Percentiles rank a stretch among this genome's conserved stretches.
Evolutionary conservation across 2,329 filamentous ascomycete genomes (phyloP).

Genomic region (Lasiodiplodia gonubiensis): DNA sequence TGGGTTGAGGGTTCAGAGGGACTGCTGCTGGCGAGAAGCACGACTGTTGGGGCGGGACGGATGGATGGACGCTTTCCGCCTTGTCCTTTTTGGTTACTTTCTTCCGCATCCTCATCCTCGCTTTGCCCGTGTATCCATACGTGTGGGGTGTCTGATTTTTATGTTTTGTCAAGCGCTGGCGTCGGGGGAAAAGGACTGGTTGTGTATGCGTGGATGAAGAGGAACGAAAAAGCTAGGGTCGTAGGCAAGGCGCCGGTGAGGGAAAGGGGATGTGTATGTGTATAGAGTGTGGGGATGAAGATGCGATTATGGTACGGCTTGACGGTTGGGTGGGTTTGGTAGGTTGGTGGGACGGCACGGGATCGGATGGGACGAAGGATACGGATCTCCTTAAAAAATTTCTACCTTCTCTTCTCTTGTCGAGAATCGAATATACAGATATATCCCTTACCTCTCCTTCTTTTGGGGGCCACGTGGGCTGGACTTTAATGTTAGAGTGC

Average conservation of each 20-base stretch:
- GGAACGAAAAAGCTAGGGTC: background rate
- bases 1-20: background rate
- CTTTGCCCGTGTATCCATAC: slow-evolving; percentile 20
- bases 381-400: slow-evolving; percentile 7
- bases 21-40: background rate
- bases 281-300: background rate
- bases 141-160: slow-evolving; percentile 4
- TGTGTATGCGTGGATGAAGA: background rate
- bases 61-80: background rate
- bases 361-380: background rate
- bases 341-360: background rate
- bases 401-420: background rate
- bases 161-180: slow-evolving; percentile 13
- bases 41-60: background rate
- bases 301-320: slow-evolving; percentile 4
- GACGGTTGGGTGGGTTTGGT: background rate
- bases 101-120: background rate
- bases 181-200: background rate
- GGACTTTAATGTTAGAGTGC: background rate
- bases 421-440: background rate
- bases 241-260: background rate
- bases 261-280: background rate
- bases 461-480: background rate
- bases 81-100: slow-evolving; percentile 5
- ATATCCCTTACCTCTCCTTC: background rate